phyloP scores from a whole-genome alignment of 306 rosid species.

The Aeschynomene evenia region DNA sequence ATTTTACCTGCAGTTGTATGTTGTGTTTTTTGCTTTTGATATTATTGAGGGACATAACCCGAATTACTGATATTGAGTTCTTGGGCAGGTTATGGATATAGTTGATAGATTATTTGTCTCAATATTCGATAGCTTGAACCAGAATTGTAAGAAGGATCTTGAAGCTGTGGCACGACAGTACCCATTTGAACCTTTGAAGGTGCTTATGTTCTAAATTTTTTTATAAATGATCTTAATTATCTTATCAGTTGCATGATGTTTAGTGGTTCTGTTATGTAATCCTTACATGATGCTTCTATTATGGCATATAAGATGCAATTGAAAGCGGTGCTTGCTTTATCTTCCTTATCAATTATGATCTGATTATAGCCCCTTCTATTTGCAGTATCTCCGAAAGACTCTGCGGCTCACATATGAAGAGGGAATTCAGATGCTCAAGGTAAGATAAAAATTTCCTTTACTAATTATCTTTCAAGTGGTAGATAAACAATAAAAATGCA shows the following conservation, averaged over 20 bases:
- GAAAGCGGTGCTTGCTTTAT: not conserved
- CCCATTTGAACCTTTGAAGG: slow-evolving; percentile 95
- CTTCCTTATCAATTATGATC: slow-evolving; percentile 21
- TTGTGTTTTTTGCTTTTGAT: slow-evolving; percentile 6
- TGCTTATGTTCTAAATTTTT: slow-evolving; percentile 25
- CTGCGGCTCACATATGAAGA: slow-evolving; percentile 82
- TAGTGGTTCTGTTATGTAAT: slow-evolving; percentile 7
- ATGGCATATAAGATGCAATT: not conserved
- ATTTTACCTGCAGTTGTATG: not conserved
- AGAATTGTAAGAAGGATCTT: slow-evolving; percentile 63
- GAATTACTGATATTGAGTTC: slow-evolving; percentile 18
- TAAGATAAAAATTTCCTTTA: slow-evolving; percentile 25
- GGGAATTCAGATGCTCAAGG: slow-evolving; percentile 95
- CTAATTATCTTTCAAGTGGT: not conserved
- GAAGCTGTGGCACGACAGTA: slow-evolving; percentile 78
- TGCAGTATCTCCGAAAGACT: slow-evolving; percentile 85
- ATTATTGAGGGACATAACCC: slow-evolving; percentile 9
- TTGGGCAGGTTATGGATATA: slow-evolving; percentile 77
- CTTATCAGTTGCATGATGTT: not conserved
- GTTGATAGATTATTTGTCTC: slow-evolving; percentile 73
- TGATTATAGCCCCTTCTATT: slow-evolving; percentile 20
- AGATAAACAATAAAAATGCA: not conserved
- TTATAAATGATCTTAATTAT: not conserved
- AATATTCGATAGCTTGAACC: slow-evolving; percentile 70
- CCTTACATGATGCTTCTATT: not conserved